These are phyloP conservation scores for Vitis hybrid DNA, from an alignment of 177 flowering plant species.

Conservation along the genomic window DNA sequence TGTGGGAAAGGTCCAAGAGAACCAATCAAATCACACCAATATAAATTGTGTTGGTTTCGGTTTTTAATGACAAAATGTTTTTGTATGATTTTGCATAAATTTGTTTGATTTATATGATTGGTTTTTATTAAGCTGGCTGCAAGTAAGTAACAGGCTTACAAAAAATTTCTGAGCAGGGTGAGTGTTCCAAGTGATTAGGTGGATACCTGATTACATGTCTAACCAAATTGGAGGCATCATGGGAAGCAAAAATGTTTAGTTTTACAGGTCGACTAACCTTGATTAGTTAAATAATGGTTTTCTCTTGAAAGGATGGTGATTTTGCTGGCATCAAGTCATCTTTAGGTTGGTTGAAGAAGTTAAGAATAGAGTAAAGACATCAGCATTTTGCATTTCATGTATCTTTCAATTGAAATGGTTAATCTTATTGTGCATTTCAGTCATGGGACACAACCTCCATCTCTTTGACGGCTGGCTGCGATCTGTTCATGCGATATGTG, in stretches of 20 bases:
- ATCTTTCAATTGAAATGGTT: slow-evolving; percentile 12
- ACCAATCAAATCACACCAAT: no score
- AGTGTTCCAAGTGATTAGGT: no score
- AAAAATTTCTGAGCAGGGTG: no score
- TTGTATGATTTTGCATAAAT: no score
- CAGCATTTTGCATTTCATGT: not conserved
- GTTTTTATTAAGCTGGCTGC: no score
- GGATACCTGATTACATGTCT: not conserved
- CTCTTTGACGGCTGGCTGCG: slow-evolving; percentile 95
- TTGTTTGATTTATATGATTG: no score
- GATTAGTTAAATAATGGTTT: not conserved
- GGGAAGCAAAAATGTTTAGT: not conserved
- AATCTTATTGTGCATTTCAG: slow-evolving; percentile 39
- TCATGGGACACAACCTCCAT: slow-evolving; percentile 95
- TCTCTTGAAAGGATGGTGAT: not conserved
- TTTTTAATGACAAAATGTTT: no score
- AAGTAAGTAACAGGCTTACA: no score
- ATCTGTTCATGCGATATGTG: slow-evolving; percentile 91
- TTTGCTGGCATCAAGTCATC: not conserved
- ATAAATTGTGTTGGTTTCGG: no score
- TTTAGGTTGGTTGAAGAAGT: not conserved
- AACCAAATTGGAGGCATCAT: not conserved
- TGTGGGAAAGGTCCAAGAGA: no score
- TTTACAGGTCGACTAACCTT: not conserved
- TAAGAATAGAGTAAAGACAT: not conserved